These are phyloP conservation scores for Triticum dicoccoides DNA, from an alignment of 176 grass and related monocot genomes.

Conservation along the genomic window DNA sequence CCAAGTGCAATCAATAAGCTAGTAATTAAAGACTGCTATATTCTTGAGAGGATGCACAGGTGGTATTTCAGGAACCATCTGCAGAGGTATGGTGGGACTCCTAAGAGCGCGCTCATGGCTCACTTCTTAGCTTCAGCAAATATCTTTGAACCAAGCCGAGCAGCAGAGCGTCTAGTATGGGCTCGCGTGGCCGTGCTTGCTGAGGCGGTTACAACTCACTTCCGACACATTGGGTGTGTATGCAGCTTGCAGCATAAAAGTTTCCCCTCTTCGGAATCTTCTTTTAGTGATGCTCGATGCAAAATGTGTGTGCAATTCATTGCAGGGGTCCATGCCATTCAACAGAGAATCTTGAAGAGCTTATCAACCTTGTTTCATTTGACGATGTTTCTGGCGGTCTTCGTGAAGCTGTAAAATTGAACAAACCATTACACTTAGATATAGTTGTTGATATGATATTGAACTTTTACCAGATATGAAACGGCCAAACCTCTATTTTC, in stretches of 20 bases:
- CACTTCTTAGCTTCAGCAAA: conserved; percentile 53
- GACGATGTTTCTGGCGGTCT: not conserved
- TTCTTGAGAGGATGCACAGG: conserved; percentile 4
- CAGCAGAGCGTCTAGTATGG: conserved; percentile 43
- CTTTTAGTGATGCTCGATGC: no score
- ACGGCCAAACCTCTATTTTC: not conserved
- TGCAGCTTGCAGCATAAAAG: no score
- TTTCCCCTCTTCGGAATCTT: no score
- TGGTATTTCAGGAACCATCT: conserved; percentile 44
- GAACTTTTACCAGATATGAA: no score
- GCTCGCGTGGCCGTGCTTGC: conserved; percentile 27
- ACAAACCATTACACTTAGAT: not conserved
- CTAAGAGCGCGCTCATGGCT: not conserved
- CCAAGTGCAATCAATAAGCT: not conserved
- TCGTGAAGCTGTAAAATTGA: not conserved
- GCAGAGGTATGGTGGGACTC: no score
- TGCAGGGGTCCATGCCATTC: no score
- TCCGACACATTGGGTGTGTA: not conserved
- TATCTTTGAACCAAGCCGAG: conserved; percentile 51
- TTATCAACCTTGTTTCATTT: not conserved
- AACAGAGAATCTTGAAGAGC: not conserved
- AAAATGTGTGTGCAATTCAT: no score
- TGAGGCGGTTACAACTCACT: not conserved
- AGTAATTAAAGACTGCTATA: no score
- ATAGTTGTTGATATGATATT: no score